Conservation (phyloP, 345 rosid genomes). For the Orychophragmus violaceus region DNA sequence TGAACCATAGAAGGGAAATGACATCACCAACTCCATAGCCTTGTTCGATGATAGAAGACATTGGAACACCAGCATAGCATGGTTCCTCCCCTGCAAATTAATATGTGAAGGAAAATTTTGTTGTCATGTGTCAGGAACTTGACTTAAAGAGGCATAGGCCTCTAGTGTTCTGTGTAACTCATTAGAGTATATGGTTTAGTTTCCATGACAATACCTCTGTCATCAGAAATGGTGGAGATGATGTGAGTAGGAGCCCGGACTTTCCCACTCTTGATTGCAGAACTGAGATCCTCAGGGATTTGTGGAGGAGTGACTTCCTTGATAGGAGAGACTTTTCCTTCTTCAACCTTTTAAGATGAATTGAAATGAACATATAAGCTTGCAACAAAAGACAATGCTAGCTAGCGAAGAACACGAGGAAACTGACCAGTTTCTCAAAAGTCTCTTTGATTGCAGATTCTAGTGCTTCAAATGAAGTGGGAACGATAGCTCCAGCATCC, state of each 20-base stretch:
- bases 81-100: conserved; percentile 81
- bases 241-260: conserved; percentile 95
- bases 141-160: not conserved
- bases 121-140: not conserved
- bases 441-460: conserved; percentile 77
- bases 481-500: conserved; percentile 92
- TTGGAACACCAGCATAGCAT: conserved; percentile 94
- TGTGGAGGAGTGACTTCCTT: conserved; percentile 86
- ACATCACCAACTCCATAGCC: conserved; percentile 95
- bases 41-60: conserved; percentile 89
- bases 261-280: conserved; percentile 93
- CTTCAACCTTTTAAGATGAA: conserved; percentile 51
- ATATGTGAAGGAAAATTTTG: not conserved
- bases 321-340: conserved; percentile 60
- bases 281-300: conserved; percentile 94
- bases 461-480: conserved; percentile 83
- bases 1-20: conserved; percentile 92
- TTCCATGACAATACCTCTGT: conserved; percentile 51
- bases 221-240: conserved; percentile 95
- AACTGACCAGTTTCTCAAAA: conserved; percentile 74
- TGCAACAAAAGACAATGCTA: not conserved
- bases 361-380: not conserved
- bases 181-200: not conserved
- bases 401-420: not conserved
- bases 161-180: not conserved